phyloP scores from a whole-genome alignment of 2,329 filamentous ascomycete species.

The Westerdykella ornata region DNA sequence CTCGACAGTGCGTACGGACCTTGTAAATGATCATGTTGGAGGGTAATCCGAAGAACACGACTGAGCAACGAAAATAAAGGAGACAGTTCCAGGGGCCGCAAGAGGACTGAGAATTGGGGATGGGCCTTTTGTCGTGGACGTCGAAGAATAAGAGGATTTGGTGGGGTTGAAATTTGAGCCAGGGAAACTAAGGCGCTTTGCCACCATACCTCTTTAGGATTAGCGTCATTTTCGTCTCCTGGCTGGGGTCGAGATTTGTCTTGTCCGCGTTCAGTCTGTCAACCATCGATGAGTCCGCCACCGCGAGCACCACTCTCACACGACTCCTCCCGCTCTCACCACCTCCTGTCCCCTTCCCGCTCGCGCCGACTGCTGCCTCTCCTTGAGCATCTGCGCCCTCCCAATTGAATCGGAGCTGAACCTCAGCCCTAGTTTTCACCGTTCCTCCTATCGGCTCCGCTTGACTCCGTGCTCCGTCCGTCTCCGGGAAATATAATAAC shows the following conservation, averaged over 20 bases:
- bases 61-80: slow-evolving; percentile 4
- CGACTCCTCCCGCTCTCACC: slow-evolving; percentile 9
- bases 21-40: slow-evolving; percentile 54
- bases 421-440: background rate
- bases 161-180: slow-evolving; percentile 24
- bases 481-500: background rate
- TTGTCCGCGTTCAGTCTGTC: background rate
- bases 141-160: slow-evolving; percentile 16
- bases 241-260: too few relatives aligned
- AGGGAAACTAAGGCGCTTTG: slow-evolving; percentile 6
- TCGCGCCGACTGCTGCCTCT: slow-evolving; percentile 26
- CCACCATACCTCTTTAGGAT: background rate
- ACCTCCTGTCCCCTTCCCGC: slow-evolving; percentile 5
- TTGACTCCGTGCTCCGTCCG: slow-evolving; percentile 19
- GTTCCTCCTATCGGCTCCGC: background rate
- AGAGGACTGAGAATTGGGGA: slow-evolving; percentile 4
- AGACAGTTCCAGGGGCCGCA: slow-evolving; percentile 10
- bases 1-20: slow-evolving; percentile 32
- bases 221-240: background rate
- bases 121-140: slow-evolving; percentile 10
- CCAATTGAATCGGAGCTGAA: background rate
- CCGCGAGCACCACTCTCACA: slow-evolving; percentile 26
- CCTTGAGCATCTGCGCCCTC: slow-evolving; percentile 15
- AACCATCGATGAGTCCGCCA: slow-evolving; percentile 17
- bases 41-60: slow-evolving; percentile 8